phyloP scores from a whole-genome alignment of 73 alveolate genomes.

The Paramecium primaurelia region DNA sequence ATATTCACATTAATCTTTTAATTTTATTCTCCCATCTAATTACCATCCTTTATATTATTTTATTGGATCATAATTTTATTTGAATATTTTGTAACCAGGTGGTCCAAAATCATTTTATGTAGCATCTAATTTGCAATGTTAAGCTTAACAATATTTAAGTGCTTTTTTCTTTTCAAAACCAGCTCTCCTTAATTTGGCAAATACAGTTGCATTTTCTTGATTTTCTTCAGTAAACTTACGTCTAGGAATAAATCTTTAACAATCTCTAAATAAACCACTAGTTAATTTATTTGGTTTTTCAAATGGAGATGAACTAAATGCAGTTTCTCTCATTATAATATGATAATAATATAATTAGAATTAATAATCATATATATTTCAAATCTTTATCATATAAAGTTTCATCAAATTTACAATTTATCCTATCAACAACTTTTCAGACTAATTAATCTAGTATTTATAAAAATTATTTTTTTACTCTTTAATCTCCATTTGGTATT shows the following conservation, averaged over 20 bases:
- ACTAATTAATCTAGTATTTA: background rate
- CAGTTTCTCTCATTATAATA: background rate
- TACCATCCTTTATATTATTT: background rate
- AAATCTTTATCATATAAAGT: background rate
- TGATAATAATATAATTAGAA: background rate
- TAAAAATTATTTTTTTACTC: background rate
- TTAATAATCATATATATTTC: background rate
- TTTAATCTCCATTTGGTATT: background rate
- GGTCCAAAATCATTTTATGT: background rate
- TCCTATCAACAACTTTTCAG: background rate
- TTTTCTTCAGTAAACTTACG: background rate
- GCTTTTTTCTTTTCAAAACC: background rate
- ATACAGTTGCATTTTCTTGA: background rate
- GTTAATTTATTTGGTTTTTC: background rate
- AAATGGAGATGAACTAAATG: background rate
- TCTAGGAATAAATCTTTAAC: background rate
- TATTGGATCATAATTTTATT: background rate
- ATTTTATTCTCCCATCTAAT: background rate
- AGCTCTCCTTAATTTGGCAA: slow-evolving; percentile 14
- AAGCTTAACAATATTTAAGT: background rate
- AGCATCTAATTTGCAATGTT: background rate
- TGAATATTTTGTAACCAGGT: background rate
- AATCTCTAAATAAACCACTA: background rate
- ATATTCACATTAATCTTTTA: slow-evolving; percentile 1
- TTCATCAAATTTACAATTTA: background rate